Base-by-base conservation (phyloP, 805 yeast species). In the Kodamaea sagamina region DNA sequence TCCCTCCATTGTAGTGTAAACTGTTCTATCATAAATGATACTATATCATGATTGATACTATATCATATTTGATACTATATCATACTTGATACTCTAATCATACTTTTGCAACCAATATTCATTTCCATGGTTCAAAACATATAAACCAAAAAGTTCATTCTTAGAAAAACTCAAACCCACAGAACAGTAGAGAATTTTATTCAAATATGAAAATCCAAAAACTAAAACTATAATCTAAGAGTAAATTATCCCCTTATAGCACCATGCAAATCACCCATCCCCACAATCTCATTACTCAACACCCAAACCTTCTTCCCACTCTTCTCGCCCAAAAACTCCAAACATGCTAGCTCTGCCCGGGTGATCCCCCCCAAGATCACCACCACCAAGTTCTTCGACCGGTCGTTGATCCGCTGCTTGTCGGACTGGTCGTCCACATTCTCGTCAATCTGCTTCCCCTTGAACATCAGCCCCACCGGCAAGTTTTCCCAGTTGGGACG, bases 291-390 rank as follows among this genome's bases (percentile, higher is more conserved):
- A 28, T 73, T 69, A 11, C 75, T 70, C 26, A 78, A 50, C 3
- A 78, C 62, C 10, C 73, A 40, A 22, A 78, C 44, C 49, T 65
- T 65, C 50, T 71, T 71, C 36, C 60, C 58, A 24, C 72, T 55
- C 44, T 68, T 69, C 36, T 67, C 64, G 44, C 86, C 79, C n/a
- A 87, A 69, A 42, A 71, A 75, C 53, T 82, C 70, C 36, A 92
- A 63, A 3, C 89, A 81, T 3, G 92, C 79, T 12, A 90, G 69
- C 61, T 92, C 99, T 6, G 93, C 81, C 57, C 86, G 74, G 0
- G 97, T 88, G 6, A 90, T 67, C 0, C 99, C 98, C 10, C 98
- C 98, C 31, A 90, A 55, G 48, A 84, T 63, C 6, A 81, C 77
- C 40, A 87, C 52, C 47, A 88, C 55, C 46, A 63, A 42, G 58